Percentiles rank a stretch among this genome's conserved stretches.
Conservation (phyloP, 768 basidiomycete species). For the Auricularia heimuer region DNA sequence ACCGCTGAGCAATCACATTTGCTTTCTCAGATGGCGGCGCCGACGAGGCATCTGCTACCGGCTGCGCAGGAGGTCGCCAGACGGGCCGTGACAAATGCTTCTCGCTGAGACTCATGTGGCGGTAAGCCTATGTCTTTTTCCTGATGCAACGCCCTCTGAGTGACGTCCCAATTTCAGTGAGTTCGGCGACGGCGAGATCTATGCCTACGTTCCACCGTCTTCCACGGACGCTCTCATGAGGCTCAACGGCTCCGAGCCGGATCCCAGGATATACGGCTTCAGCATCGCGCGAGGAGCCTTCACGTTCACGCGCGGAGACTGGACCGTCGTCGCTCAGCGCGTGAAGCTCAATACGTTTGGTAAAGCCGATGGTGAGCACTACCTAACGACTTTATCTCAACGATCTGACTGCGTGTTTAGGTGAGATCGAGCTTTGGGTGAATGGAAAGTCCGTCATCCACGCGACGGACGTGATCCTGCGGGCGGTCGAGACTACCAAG, state of each 20-base stretch:
- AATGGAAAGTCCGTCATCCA: slow-evolving; percentile 57
- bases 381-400: background rate
- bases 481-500: slow-evolving; percentile 36
- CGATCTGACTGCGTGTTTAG: slow-evolving; percentile 21
- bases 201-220: slow-evolving; percentile 57
- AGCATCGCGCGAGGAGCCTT: slow-evolving; percentile 63
- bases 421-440: slow-evolving; percentile 59
- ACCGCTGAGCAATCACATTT: too few species aligned
- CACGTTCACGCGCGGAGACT: slow-evolving; percentile 49
- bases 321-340: slow-evolving; percentile 60
- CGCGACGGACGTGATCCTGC: slow-evolving; percentile 44
- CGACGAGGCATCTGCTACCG: slow-evolving; percentile 33
- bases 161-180: slow-evolving; percentile 23
- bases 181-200: slow-evolving; percentile 52
- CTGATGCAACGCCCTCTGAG: background rate
- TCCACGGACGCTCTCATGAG: slow-evolving; percentile 41
- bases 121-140: slow-evolving; percentile 26
- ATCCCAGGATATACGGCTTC: slow-evolving; percentile 53
- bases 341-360: slow-evolving; percentile 67
- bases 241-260: slow-evolving; percentile 31
- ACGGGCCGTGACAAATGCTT: slow-evolving; percentile 46
- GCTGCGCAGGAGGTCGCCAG: slow-evolving; percentile 59
- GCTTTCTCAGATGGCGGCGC: slow-evolving; percentile 34
- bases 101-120: slow-evolving; percentile 64
- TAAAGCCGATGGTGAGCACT: slow-evolving; percentile 43